These are phyloP conservation scores for Phaeoacremonium minimum DNA, from an alignment of 2,329 filamentous ascomycete species.

Conservation along the genomic window DNA sequence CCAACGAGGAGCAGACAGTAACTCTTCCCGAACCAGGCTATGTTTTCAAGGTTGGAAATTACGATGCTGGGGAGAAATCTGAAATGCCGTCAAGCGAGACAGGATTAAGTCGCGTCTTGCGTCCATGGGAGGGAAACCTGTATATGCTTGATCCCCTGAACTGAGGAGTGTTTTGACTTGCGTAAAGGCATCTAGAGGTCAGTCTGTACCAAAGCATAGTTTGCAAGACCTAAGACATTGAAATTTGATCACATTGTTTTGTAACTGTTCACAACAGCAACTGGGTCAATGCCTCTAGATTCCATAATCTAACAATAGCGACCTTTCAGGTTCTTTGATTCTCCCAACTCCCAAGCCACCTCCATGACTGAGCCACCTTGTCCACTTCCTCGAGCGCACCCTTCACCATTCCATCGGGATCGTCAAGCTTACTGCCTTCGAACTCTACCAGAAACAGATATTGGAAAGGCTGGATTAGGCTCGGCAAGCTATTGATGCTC, in stretches of 20 bases:
- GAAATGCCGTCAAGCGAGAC: background rate
- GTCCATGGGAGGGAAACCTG: conserved; percentile 28
- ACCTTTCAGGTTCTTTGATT: conserved; percentile 19
- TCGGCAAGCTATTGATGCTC: conserved; percentile 84
- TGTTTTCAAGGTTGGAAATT: conserved; percentile 21
- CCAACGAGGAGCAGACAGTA: conserved; percentile 26
- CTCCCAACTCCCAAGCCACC: conserved; percentile 69
- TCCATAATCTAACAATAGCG: no score
- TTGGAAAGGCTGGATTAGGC: conserved; percentile 70
- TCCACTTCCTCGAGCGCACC: conserved; percentile 55
- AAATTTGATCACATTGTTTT: no score
- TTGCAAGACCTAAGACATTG: no score
- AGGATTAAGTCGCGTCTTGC: conserved; percentile 13
- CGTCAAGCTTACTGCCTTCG: conserved; percentile 53
- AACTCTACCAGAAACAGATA: conserved; percentile 97
- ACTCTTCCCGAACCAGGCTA: conserved; percentile 15
- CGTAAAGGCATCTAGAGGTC: no score
- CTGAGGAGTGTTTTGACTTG: no score
- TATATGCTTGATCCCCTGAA: conserved; percentile 16
- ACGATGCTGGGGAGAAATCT: conserved; percentile 15
- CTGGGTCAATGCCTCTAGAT: no score
- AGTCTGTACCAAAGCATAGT: no score
- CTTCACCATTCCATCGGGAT: conserved; percentile 54
- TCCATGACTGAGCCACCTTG: conserved; percentile 54
- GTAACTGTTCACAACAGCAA: no score